Conservation (phyloP, 2,329 filamentous ascomycete species). For the Colletotrichum aenigma region DNA sequence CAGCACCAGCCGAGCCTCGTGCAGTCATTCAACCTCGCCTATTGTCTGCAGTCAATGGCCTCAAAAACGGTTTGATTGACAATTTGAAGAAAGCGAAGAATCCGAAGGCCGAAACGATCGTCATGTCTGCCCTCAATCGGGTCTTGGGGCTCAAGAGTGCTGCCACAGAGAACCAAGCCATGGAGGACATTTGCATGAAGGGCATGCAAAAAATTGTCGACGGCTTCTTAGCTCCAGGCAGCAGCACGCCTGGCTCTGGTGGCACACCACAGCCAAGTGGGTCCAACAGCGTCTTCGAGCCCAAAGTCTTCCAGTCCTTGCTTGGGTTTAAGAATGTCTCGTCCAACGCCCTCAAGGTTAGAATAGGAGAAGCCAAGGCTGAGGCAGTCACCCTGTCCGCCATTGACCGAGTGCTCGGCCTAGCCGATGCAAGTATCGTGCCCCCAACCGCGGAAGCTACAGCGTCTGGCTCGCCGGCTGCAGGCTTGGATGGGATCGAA, state of each 20-base stretch:
- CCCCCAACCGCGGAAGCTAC: conserved; percentile 26
- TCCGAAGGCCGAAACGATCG: conserved; percentile 49
- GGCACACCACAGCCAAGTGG: conserved; percentile 24
- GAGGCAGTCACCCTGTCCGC: conserved; percentile 54
- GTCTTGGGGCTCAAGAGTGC: conserved; percentile 51
- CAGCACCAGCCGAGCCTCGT: conserved; percentile 23
- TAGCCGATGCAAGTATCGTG: conserved; percentile 48
- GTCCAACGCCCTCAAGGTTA: conserved; percentile 43
- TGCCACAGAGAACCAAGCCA: conserved; percentile 47
- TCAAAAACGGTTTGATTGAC: conserved; percentile 51
- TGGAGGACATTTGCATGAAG: conserved; percentile 52
- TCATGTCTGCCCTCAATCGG: conserved; percentile 58
- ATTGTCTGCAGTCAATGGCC: conserved; percentile 44
- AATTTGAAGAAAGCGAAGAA: conserved; percentile 48
- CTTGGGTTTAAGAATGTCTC: conserved; percentile 51
- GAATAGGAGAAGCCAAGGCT: conserved; percentile 44
- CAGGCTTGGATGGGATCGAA: conserved; percentile 43
- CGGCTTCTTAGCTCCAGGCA: conserved; percentile 42
- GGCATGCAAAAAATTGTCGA: conserved; percentile 46
- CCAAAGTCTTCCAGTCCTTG: conserved; percentile 45
- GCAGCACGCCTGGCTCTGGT: conserved; percentile 33
- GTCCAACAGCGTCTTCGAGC: conserved; percentile 28
- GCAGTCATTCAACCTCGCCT: conserved; percentile 50
- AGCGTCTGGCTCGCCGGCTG: conserved; percentile 1
- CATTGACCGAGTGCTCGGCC: conserved; percentile 54